Evolutionary conservation across 2,329 filamentous ascomycete genomes (phyloP).

Genomic region (Decorospora gaudefroyi): DNA sequence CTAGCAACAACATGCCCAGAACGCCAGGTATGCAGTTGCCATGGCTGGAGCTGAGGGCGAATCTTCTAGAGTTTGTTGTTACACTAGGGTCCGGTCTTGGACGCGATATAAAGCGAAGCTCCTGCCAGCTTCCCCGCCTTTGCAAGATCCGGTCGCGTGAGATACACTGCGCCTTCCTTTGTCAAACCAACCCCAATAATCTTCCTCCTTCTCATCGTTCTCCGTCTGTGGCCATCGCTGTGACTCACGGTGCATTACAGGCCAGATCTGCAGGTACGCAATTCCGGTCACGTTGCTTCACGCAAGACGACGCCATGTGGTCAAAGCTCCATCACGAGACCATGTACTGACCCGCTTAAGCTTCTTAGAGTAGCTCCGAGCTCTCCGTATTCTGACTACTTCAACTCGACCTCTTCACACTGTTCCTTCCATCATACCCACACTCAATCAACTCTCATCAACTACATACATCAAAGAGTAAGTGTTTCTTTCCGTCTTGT

Average conservation of each 20-base stretch:
- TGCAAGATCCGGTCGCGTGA: constrained; percentile 14
- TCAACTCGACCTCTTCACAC: constrained; percentile 28
- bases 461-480: constrained; percentile 36
- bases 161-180: constrained; percentile 20
- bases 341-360: constrained; percentile 36
- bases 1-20: constrained; percentile 3
- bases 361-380: constrained; percentile 27
- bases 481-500: constrained; percentile 18
- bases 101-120: constrained; percentile 20
- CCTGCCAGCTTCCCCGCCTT: constrained; percentile 22
- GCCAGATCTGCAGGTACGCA: constrained; percentile 35
- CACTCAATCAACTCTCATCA: constrained; percentile 13
- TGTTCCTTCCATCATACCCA: constrained; percentile 6
- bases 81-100: constrained; percentile 5
- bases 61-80: constrained; percentile 16
- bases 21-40: constrained; percentile 4
- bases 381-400: constrained; percentile 38
- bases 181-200: constrained; percentile 20
- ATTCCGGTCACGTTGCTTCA: constrained; percentile 22
- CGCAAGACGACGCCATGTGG: constrained; percentile 31
- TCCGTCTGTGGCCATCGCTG: too few species aligned
- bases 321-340: constrained; percentile 45
- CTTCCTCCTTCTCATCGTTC: constrained; percentile 2
- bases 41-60: constrained; percentile 9
- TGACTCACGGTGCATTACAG: constrained; percentile 6